Conservation (phyloP, 208 protist genomes). For the Leishmania mexicana region DNA sequence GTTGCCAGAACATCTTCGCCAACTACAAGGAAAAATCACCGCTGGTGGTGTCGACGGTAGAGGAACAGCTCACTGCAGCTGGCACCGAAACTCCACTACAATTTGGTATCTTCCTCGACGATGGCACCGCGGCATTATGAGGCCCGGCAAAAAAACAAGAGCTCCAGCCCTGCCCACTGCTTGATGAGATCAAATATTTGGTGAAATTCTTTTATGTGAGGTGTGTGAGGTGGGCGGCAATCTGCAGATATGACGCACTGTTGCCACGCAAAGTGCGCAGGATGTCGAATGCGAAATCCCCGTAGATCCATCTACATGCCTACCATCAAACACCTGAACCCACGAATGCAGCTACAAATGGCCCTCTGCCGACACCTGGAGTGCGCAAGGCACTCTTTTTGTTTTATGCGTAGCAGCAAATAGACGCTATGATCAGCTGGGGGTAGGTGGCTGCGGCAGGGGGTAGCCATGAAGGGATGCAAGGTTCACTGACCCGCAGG, state of each 20-base stretch:
- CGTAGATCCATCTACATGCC: not conserved
- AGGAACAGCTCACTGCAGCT: not conserved
- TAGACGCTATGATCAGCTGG: not conserved
- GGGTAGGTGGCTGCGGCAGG: not conserved
- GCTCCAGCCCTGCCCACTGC: not conserved
- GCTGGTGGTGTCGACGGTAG: too few relatives aligned
- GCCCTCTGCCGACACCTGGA: not conserved
- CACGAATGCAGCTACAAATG: not conserved
- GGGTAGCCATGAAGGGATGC: not conserved
- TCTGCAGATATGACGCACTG: not conserved
- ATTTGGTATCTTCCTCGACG: not conserved
- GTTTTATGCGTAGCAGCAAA: not conserved
- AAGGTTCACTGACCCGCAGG: not conserved
- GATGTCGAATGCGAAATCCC: not conserved
- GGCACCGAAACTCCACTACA: not conserved
- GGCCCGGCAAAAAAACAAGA: not conserved
- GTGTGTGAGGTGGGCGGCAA: too few relatives aligned
- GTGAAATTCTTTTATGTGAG: not conserved
- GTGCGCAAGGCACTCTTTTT: not conserved
- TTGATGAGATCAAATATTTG: not conserved
- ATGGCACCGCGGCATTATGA: not conserved
- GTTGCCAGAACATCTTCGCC: too few relatives aligned
- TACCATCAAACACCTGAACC: not conserved
- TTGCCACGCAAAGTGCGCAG: not conserved
- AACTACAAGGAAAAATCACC: too few relatives aligned